Evolutionary conservation across 768 basidiomycete genomes (phyloP).

Genomic region (Stropharia rugosoannulata): DNA sequence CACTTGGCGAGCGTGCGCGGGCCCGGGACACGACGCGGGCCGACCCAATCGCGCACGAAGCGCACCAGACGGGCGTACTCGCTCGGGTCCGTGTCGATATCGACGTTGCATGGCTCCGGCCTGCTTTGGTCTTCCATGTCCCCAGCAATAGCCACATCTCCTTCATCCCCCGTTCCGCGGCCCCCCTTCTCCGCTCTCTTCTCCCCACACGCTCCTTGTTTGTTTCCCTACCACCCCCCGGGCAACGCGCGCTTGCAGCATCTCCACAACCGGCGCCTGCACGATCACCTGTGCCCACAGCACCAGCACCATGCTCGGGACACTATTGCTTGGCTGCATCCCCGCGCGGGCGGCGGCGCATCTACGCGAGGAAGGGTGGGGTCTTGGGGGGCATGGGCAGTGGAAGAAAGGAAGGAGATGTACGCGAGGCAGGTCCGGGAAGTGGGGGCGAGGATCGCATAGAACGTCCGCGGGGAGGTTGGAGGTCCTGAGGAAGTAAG

Average conservation of each 20-base stretch:
- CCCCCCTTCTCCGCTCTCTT: too few relatives aligned
- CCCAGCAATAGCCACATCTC: too few relatives aligned
- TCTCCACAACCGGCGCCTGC: constrained; percentile 58
- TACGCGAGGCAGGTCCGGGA: constrained; percentile 56
- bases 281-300: constrained; percentile 73
- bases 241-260: constrained; percentile 15
- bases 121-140: too few relatives aligned
- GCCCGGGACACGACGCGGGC: background rate
- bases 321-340: constrained; percentile 50
- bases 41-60: constrained; percentile 1
- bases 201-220: background rate
- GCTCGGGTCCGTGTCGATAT: background rate
- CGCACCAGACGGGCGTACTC: background rate
- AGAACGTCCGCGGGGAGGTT: constrained; percentile 9
- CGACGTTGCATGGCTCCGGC: too few relatives aligned
- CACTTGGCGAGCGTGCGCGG: background rate
- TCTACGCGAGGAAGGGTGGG: constrained; percentile 70
- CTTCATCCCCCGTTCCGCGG: too few relatives aligned
- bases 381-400: constrained; percentile 50
- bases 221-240: constrained; percentile 5
- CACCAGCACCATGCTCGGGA: constrained; percentile 60
- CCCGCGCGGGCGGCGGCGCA: constrained; percentile 59
- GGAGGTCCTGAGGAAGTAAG: too few relatives aligned
- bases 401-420: constrained; percentile 55
- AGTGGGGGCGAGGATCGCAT: constrained; percentile 39